Conservation (phyloP, 1,284 basidiomycete genomes). For the Binderoboletus segoi region DNA sequence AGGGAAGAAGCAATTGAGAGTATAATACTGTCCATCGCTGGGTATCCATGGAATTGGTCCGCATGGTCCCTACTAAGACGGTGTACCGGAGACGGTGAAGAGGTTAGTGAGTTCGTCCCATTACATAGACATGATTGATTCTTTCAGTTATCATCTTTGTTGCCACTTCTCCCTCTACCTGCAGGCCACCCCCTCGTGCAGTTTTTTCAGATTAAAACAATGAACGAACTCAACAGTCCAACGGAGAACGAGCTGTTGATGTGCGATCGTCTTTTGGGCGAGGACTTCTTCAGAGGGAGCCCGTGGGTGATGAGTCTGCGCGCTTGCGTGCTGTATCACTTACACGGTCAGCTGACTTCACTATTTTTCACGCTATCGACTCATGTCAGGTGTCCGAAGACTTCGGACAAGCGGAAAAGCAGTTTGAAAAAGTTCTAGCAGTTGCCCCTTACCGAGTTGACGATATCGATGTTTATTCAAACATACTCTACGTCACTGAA, state of each 20-base stretch:
- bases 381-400: constrained; percentile 50
- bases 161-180: constrained; percentile 66
- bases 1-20: constrained; percentile 87
- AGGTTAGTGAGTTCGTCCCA: constrained; percentile 53
- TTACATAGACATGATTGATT: constrained; percentile 12
- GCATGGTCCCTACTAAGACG: constrained; percentile 84
- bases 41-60: constrained; percentile 96
- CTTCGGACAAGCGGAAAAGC: constrained; percentile 79
- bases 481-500: constrained; percentile 95
- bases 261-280: constrained; percentile 74
- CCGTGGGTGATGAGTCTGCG: constrained; percentile 86
- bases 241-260: constrained; percentile 80
- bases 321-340: constrained; percentile 87
- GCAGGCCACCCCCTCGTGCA: constrained; percentile 74
- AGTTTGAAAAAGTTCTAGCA: constrained; percentile 81
- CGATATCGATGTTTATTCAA: constrained; percentile 95
- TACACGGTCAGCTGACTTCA: constrained; percentile 65
- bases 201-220: constrained; percentile 89
- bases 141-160: constrained; percentile 61
- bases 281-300: constrained; percentile 80
- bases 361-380: not conserved
- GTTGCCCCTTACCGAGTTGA: constrained; percentile 91
- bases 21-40: constrained; percentile 75
- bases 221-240: constrained; percentile 88
- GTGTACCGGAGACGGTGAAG: constrained; percentile 86